These are phyloP conservation scores for Rhynchosporium agropyri DNA, from an alignment of 2,329 filamentous ascomycete genomes.

Conservation along the genomic window DNA sequence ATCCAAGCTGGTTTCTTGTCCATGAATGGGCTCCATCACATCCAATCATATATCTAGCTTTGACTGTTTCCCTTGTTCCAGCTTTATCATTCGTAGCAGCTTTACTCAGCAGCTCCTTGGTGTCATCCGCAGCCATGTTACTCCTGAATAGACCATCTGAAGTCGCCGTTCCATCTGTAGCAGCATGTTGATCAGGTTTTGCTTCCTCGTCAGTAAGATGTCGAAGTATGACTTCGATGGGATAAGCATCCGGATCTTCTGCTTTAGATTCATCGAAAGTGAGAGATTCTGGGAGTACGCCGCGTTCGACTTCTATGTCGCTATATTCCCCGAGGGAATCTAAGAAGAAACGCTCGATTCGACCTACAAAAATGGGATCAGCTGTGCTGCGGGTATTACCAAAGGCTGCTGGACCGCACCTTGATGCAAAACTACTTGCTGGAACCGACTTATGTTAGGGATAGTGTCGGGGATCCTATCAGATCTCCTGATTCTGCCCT, in stretches of 20 bases:
- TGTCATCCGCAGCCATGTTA: conserved; percentile 60
- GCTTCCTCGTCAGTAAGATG: conserved; percentile 61
- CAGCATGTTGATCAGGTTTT: conserved; percentile 50
- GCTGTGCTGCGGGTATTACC: neutral
- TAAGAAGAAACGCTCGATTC: conserved; percentile 68
- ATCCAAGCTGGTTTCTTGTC: conserved; percentile 54
- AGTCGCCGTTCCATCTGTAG: conserved; percentile 33
- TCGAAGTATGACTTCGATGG: conserved; percentile 60
- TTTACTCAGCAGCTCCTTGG: conserved; percentile 51
- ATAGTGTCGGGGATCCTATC: conserved; percentile 66
- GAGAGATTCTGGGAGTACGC: conserved; percentile 59
- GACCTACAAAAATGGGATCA: conserved; percentile 33
- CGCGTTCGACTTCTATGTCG: conserved; percentile 60
- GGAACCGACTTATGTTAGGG: conserved; percentile 62
- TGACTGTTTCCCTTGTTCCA: conserved; percentile 55
- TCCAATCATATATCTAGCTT: conserved; percentile 67
- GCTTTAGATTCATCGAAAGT: conserved; percentile 54
- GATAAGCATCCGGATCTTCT: conserved; percentile 57
- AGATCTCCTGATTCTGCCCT: conserved; percentile 58
- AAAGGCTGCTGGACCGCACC: conserved; percentile 45
- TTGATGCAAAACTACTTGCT: conserved; percentile 70
- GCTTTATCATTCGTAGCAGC: conserved; percentile 43
- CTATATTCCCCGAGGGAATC: conserved; percentile 60
- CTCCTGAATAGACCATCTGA: conserved; percentile 61
- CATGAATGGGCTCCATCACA: conserved; percentile 58